Evolutionary conservation across 805 yeast species (phyloP), one percentile per base, ranked within the genome.

Genomic region (Wickerhamomyces queroliae): DNA sequence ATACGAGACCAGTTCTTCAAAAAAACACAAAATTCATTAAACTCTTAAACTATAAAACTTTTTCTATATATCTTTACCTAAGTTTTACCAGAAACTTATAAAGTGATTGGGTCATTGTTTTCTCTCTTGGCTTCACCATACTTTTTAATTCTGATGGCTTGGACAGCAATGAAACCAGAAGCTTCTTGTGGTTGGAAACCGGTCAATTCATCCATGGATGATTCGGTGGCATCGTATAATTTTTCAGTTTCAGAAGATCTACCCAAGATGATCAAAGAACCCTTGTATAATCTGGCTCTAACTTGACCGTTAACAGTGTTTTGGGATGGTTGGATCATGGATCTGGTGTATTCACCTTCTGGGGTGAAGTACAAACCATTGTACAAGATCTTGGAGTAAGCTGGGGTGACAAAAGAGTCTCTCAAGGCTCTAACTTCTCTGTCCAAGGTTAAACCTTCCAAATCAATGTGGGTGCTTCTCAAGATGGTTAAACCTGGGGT

Each of bases 351-450:
- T 70, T 91, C 99, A 66, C 96, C 86, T 74, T 93, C 99, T 62
- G 99, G 99, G 33, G 96, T 81, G 76, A 88, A 93, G 75, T 91
- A 93, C 77, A 91, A 80, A 67, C 99, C 99, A 65, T 93, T 93
- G 79, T 93, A 93, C 52, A 93, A 76, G 61, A 87, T 74, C 64
- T 82, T 85, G 48, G 98, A 80, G 74, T 88, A 90, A 38, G 89
- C 66, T 56, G 95, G 85, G 32, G 99, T 89, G 53, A 93, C 99
- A 64, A 91, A 93, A 53, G 80, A 82, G 68, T 93, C 99, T 76
- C 99, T 88, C 64, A 93, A 73, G 45, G 93, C 89, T 66, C 99
- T 83, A 49, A 93, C 98, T 70, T 93, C 99, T 68, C 97, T 84
- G 70, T 93, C 99, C 58, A 93, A 71, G 31, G 95, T 91, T 57